phyloP scores from a whole-genome alignment of 257 asterid species.

The Ballota nigra region DNA sequence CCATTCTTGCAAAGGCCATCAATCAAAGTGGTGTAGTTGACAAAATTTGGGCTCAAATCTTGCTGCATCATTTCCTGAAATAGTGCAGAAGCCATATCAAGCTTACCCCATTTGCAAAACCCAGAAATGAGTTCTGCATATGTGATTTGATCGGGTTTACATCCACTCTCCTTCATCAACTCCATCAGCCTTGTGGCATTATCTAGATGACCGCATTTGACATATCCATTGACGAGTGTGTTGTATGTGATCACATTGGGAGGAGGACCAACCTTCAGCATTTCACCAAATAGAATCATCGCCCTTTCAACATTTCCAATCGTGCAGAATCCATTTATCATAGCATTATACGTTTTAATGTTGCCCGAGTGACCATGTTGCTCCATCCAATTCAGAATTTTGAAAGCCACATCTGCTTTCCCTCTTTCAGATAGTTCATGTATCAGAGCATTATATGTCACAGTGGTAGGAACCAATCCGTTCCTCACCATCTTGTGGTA shows the following conservation, averaged over 20 bases:
- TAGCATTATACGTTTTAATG: slow-evolving; percentile 59
- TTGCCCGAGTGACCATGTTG: slow-evolving; percentile 46
- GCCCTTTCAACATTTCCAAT: slow-evolving; percentile 62
- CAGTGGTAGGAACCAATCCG: slow-evolving; percentile 67
- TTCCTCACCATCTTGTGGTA: slow-evolving; percentile 77
- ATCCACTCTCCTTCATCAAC: slow-evolving; percentile 75
- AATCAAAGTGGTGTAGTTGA: slow-evolving; percentile 63
- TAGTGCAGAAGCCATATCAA: slow-evolving; percentile 55
- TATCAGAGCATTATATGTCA: slow-evolving; percentile 73
- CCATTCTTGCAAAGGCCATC: slow-evolving; percentile 82
- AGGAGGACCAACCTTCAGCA: slow-evolving; percentile 67
- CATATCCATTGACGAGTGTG: slow-evolving; percentile 67
- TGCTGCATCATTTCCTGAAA: slow-evolving; percentile 70
- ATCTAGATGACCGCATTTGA: slow-evolving; percentile 43
- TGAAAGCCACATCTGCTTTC: slow-evolving; percentile 44
- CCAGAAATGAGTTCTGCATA: slow-evolving; percentile 84
- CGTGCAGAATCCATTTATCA: slow-evolving; percentile 70
- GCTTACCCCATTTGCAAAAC: slow-evolving; percentile 54
- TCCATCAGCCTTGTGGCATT: slow-evolving; percentile 82
- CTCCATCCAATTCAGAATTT: slow-evolving; percentile 63
- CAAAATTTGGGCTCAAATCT: slow-evolving; percentile 74
- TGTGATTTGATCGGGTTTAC: slow-evolving; percentile 71
- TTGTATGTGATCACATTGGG: slow-evolving; percentile 74
- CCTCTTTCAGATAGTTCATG: slow-evolving; percentile 54
- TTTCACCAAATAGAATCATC: slow-evolving; percentile 66